Evolutionary conservation across 1,139 yeast species (phyloP), one percentile per base, ranked within the genome.

Genomic region (Kodamaea suecica): DNA sequence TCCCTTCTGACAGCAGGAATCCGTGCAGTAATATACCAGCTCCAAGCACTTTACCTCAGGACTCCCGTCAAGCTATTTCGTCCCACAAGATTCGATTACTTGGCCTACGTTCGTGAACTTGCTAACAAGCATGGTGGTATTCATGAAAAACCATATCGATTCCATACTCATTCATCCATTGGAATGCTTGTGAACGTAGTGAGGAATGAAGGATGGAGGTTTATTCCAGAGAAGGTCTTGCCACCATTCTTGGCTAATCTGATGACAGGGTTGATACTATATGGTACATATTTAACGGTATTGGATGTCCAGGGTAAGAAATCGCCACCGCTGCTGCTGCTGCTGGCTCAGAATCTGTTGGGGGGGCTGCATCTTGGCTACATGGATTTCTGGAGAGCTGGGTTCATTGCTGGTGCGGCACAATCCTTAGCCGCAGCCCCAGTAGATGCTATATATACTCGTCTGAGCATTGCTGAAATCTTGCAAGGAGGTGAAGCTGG

Each of bases 381-480:
- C 23, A 14, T 53, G 5, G 88, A 84, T 50, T 79, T 94, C 0
- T 77, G 87, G 64, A 59, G 76, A 36, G 87, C 96, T 0, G 97
- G 97, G 0, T 79, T 81, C 40, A 48, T 85, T 0, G 97, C 97
- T 0, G 97, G 97, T 1, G 78, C 81, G 0, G 78, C 80, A 10
- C 96, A 92, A 49, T 84, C 95, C 12, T 61, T 86, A n/a, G 92
- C 88, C 1, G 95, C 96, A 1, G 95, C 97, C 2, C 97, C 97
- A 0, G 73, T 90, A 3, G 97, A 90, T 59, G 96, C 97, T 6
- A 80, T 90, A 5, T 85, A 84, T 49, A 78, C 95, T 1, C 69
- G 97, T 47, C 84, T 88, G 52, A 71, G 80, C 2, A 83, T 87
- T 1, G 74, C 83, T 4, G 95, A 86, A 46, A 63, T 87, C 43